A percentile compares a stretch with the other conserved stretches of the same genome.
Conservation (phyloP, 1,284 basidiomycete species). For the Ustilago loliicola region DNA sequence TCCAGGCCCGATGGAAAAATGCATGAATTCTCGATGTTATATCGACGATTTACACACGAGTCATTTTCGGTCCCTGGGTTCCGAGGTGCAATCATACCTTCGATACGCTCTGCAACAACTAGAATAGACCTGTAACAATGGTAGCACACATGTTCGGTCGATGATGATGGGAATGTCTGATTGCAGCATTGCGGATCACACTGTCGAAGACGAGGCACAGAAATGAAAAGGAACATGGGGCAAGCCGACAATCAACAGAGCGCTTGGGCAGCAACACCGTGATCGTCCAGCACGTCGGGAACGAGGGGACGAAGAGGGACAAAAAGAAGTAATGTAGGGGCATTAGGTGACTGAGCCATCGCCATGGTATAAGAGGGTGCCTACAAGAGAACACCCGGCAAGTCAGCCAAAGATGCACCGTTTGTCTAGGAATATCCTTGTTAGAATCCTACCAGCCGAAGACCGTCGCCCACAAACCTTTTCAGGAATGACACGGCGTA, state of each 20-base stretch:
- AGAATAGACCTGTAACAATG: not conserved
- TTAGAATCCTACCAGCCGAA: slow-evolving; percentile 46
- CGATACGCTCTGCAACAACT: not conserved
- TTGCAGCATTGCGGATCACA: not conserved
- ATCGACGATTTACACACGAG: not conserved
- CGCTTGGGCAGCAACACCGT: not conserved
- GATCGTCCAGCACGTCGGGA: not conserved
- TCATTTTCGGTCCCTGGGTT: not conserved
- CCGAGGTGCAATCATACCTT: not conserved
- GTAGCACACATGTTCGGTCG: not conserved
- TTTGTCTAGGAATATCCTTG: slow-evolving; percentile 57
- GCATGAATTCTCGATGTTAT: not conserved
- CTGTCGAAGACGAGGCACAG: too few species aligned
- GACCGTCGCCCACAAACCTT: slow-evolving; percentile 33
- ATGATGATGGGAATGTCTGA: not conserved
- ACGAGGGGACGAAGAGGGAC: not conserved
- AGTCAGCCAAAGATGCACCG: slow-evolving; percentile 60
- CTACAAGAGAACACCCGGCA: slow-evolving; percentile 33
- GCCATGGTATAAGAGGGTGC: slow-evolving; percentile 37
- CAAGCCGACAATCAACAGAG: not conserved
- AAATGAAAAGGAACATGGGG: not conserved
- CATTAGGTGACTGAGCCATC: slow-evolving; percentile 58
- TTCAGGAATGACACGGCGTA: slow-evolving; percentile 29
- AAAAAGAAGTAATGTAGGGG: slow-evolving; percentile 37
- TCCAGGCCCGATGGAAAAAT: not conserved